These are phyloP conservation scores for Eucalyptus marginata DNA, from an alignment of 345 rosid species.

Conservation along the genomic window DNA sequence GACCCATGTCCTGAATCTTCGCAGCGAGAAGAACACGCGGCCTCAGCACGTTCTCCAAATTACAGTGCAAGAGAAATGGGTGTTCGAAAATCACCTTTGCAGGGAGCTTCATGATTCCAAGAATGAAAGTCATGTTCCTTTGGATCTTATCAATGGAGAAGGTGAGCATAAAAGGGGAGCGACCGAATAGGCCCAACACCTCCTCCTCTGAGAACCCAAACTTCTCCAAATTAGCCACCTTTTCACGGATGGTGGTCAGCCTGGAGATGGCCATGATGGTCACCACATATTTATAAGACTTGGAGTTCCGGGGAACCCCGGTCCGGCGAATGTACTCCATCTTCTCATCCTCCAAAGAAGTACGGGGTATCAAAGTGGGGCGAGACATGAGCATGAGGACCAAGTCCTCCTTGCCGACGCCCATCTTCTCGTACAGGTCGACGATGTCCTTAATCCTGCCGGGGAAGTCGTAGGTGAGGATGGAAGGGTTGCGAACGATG, in stretches of 20 bases:
- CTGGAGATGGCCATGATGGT: slow-evolving; percentile 55
- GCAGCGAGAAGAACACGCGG: slow-evolving; percentile 44
- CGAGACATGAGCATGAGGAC: slow-evolving; percentile 48
- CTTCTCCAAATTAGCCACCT: slow-evolving; percentile 60
- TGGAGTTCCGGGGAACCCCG: slow-evolving; percentile 36
- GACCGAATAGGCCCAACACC: slow-evolving; percentile 46
- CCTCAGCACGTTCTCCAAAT: slow-evolving; percentile 45
- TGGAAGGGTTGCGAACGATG: slow-evolving; percentile 65
- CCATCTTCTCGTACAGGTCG: slow-evolving; percentile 42
- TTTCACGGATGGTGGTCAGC: slow-evolving; percentile 51
- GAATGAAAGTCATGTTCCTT: slow-evolving; percentile 72
- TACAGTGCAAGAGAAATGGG: slow-evolving; percentile 43
- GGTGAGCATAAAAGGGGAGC: slow-evolving; percentile 43
- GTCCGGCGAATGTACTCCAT: slow-evolving; percentile 45
- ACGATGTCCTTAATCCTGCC: slow-evolving; percentile 40
- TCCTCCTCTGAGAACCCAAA: slow-evolving; percentile 67
- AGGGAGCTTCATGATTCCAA: slow-evolving; percentile 54
- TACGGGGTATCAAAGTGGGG: slow-evolving; percentile 69
- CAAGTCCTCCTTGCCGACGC: slow-evolving; percentile 35
- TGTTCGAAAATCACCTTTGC: slow-evolving; percentile 30
- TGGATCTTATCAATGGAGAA: slow-evolving; percentile 71
- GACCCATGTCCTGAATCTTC: slow-evolving; percentile 53
- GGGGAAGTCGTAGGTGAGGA: slow-evolving; percentile 58
- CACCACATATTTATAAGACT: slow-evolving; percentile 67
- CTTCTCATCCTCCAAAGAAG: slow-evolving; percentile 48